Percentiles rank a stretch among this genome's conserved stretches.
Evolutionary conservation across 495 filamentous ascomycete species (phyloP).

Genomic region (Talaromyces proteolyticus): DNA sequence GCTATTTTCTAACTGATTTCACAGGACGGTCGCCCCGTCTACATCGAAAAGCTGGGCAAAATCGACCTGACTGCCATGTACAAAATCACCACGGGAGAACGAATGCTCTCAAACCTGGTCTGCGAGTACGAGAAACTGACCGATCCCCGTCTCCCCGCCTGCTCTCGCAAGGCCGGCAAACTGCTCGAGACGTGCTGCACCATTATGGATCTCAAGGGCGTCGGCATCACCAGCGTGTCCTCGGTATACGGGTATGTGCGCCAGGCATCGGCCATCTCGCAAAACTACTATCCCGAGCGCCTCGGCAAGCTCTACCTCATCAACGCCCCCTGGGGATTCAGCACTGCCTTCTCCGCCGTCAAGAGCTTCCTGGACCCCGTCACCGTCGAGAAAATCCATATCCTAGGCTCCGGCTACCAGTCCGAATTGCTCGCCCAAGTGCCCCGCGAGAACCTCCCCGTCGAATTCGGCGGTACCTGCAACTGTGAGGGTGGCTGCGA

Average conservation of each 20-base stretch:
- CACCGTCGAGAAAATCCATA: constrained; percentile 92
- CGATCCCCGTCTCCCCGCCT: constrained; percentile 89
- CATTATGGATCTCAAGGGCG: constrained; percentile 94
- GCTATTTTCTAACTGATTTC: neutral
- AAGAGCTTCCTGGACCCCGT: constrained; percentile 94
- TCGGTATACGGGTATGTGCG: constrained; percentile 83
- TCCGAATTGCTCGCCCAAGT: constrained; percentile 78
- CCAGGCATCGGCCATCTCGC: constrained; percentile 74
- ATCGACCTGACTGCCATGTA: constrained; percentile 87
- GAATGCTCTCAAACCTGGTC: constrained; percentile 94
- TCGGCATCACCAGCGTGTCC: constrained; percentile 71
- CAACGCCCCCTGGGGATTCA: constrained; percentile 96
- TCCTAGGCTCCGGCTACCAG: constrained; percentile 77
- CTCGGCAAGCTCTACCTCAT: constrained; percentile 88
- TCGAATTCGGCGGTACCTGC: constrained; percentile 79
- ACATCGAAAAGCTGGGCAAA: constrained; percentile 93
- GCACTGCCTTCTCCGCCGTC: constrained; percentile 72
- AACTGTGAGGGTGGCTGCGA: constrained; percentile 77
- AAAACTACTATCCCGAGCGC: constrained; percentile 98
- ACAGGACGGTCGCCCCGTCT: constrained; percentile 92
- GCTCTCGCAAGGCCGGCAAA: constrained; percentile 83
- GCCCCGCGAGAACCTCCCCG: constrained; percentile 84
- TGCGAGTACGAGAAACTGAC: constrained; percentile 94
- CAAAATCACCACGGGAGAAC: constrained; percentile 85
- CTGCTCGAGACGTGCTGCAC: constrained; percentile 96